A percentile compares a stretch with the other conserved stretches of the same genome.
phyloP scores from a whole-genome alignment of 306 rosid genomes.

The Acacia acuminata region DNA sequence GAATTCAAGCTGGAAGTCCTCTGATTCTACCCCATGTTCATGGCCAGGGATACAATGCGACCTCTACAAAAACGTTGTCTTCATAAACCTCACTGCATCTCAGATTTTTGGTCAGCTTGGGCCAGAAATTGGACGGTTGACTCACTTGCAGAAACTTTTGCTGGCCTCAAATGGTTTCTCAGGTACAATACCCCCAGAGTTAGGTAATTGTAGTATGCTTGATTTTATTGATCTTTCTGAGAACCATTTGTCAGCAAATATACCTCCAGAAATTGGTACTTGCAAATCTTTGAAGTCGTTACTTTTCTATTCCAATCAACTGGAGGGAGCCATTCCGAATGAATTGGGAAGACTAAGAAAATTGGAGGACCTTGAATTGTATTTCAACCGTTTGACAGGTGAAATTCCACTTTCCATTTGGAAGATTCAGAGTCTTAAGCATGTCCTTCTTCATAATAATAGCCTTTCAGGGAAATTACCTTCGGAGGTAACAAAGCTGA shows the following conservation, averaged over 20 bases:
- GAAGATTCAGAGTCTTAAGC: neutral
- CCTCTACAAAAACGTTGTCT: neutral
- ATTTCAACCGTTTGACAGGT: neutral
- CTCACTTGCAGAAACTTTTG: neutral
- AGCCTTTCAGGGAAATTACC: slow-evolving; percentile 49
- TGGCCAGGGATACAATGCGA: neutral
- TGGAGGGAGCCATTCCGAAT: neutral
- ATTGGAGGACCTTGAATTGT: neutral
- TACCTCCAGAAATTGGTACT: neutral
- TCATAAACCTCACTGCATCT: neutral
- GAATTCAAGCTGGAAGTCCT: neutral
- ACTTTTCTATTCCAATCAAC: neutral
- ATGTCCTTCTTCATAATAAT: neutral
- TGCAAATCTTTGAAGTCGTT: neutral
- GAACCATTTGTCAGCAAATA: neutral
- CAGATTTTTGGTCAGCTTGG: neutral
- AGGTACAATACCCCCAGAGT: neutral
- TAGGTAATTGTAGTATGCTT: neutral
- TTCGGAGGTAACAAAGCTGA: slow-evolving; percentile 64
- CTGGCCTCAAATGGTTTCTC: neutral
- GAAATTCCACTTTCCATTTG: neutral
- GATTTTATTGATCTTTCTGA: neutral
- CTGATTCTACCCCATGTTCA: neutral
- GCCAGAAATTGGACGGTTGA: neutral
- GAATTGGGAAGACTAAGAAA: neutral